A percentile compares a stretch with the other conserved stretches of the same genome.
phyloP scores from a whole-genome alignment of 2,329 filamentous ascomycete species.

The Fusarium sacchari region DNA sequence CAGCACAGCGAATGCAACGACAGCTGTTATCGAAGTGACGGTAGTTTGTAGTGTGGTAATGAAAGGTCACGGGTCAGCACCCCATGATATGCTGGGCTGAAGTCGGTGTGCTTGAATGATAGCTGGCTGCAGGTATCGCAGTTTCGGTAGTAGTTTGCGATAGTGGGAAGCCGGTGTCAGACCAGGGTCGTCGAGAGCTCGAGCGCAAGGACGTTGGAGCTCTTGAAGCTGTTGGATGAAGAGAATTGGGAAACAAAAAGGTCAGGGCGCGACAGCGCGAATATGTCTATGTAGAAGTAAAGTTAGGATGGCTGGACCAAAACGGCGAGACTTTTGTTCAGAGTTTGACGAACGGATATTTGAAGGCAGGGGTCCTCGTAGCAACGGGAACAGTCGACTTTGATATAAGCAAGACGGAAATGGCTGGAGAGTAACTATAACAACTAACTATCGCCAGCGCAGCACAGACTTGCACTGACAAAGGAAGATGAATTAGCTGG shows the following conservation, averaged over 20 bases:
- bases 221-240: not conserved
- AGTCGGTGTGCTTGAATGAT: slow-evolving; percentile 39
- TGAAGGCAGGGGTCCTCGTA: slow-evolving; percentile 24
- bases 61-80: slow-evolving; percentile 38
- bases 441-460: slow-evolving; percentile 5
- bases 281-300: slow-evolving; percentile 28
- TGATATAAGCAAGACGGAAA: slow-evolving; percentile 10
- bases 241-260: slow-evolving; percentile 7
- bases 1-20: slow-evolving; percentile 8
- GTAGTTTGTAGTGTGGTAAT: slow-evolving; percentile 27
- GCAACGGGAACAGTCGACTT: slow-evolving; percentile 21
- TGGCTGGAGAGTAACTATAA: slow-evolving; percentile 19
- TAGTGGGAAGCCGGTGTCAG: slow-evolving; percentile 37
- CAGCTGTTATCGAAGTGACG: slow-evolving; percentile 25
- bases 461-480: slow-evolving; percentile 40
- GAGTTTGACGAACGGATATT: slow-evolving; percentile 22
- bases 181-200: slow-evolving; percentile 31
- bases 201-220: slow-evolving; percentile 15
- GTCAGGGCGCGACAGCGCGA: slow-evolving; percentile 13
- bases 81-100: slow-evolving; percentile 39
- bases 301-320: slow-evolving; percentile 16
- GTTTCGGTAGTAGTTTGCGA: slow-evolving; percentile 38
- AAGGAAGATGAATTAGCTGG: slow-evolving; percentile 12
- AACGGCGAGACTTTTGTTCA: slow-evolving; percentile 2
- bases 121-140: slow-evolving; percentile 35